Base-by-base conservation (phyloP, 176 grass and related monocot species). In the Canna indica region DNA sequence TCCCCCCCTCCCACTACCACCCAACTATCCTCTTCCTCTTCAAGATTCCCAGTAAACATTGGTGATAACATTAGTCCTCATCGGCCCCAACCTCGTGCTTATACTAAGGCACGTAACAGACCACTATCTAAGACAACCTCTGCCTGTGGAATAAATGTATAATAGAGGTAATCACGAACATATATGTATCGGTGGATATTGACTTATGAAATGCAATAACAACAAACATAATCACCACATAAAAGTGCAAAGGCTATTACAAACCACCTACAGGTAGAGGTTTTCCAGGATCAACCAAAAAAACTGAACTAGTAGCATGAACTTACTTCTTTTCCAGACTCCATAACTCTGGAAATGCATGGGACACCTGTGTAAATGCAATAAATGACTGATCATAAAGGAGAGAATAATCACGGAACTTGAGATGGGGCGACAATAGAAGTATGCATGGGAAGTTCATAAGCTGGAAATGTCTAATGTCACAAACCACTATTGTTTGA, bases 271-370 rank as follows among this genome's bases (percentile, higher is more conserved):
- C 20, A 66, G n/a, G n/a, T n/a, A n/a, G n/a, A n/a, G n/a, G n/a
- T n/a, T n/a, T n/a, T n/a, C 30, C 12, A 32, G 11, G 30, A 63
- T 33, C 60, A 72, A 74, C 33, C 7, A 66, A 80, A 80, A 31
- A 68, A 48, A 72, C 73, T 18, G 7, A 25, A 54, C 28, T 66
- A 67, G 11, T 30, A 10, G 13, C 25, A 69, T 61, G 74, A 64
- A 87, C 86, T 83, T 97, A 97, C 93, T 90, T 87, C 64, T 83
- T 92, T 69, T 97, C 94, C 69, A 97, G 85, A 87, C 92, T 83
- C 94, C 94, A 97, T 75, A 97, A 81, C 42, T 79, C 86, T 42
- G 94, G 89, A 87, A 97, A 97, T 78, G 84, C 82, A 78, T 93
- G 90, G 35, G 64, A 77, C 62, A 92, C 90, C 89, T 97, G 82